Percentiles rank a stretch among this genome's conserved stretches.
Evolutionary conservation across 169 alveolate genomes (phyloP).

Genomic region (Perkinsus marinus): DNA sequence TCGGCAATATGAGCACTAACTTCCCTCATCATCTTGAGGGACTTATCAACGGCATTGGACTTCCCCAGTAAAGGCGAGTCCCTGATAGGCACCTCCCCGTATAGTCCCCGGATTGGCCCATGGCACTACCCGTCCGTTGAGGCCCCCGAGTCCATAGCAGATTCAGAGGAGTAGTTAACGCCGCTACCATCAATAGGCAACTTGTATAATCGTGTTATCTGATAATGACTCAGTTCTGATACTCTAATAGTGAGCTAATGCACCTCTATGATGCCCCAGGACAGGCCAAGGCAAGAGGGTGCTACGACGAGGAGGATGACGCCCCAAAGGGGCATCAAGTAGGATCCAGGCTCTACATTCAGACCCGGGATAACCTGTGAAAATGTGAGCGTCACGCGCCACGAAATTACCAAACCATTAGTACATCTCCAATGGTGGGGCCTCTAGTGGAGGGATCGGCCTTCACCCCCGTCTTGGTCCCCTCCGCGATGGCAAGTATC

Average conservation of each 20-base stretch:
- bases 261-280: background rate
- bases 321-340: background rate
- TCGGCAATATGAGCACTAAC: conserved; percentile 52
- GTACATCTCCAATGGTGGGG: background rate
- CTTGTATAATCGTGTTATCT: background rate
- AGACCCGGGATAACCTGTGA: background rate
- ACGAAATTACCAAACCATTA: background rate
- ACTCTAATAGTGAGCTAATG: background rate
- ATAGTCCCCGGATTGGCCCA: too few relatives aligned
- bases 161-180: background rate
- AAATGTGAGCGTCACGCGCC: background rate
- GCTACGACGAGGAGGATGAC: background rate
- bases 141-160: background rate
- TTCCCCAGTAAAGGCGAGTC: too few relatives aligned
- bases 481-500: background rate
- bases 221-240: background rate
- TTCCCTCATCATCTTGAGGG: conserved; percentile 39
- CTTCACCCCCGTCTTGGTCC: background rate
- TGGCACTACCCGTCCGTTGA: background rate
- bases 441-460: background rate
- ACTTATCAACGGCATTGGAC: conserved; percentile 1
- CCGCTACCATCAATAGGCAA: background rate
- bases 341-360: background rate
- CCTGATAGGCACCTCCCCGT: too few relatives aligned
- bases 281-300: background rate